Evolutionary conservation across 805 yeast genomes (phyloP), one percentile per base, ranked within the genome.

Genomic region (Wickerhamomyces xylosicus): DNA sequence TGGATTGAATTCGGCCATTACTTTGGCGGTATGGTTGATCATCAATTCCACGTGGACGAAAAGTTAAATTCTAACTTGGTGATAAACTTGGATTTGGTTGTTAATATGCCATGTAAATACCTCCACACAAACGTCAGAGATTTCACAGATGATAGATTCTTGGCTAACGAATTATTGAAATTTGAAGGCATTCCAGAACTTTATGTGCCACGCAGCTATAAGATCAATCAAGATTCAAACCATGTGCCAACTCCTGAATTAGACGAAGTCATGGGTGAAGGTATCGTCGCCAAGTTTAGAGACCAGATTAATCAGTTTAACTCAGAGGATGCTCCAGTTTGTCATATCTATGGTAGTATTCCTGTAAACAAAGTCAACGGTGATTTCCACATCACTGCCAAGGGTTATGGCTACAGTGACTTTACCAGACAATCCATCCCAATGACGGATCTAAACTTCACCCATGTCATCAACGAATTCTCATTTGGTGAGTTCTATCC

Each of bases 401-500:
- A 73, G 49, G 94, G 94, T 0, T 63, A 63, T 45, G 89, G 85
- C 1, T 79, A 78, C 44, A 47, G 60, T 31, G 78, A 70, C 44
- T 35, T 36, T 16, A 47, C 47, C 17, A 59, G 73, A 41, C 62
- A 72, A 35, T 59, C 61, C 33, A 66, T 70, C 10, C 74, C 73
- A 1, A 27, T 52, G 7, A 74, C 74, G 31, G 61, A 69, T 18
- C 61, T 85, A 42, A 84, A 90, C 53, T 82, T 90, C 55, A 72
- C 95, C 1, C 98, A 92, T 59, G 75, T 76, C 5, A 79, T 92
- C 43, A 74, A 74, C 43, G 97, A 90, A 58, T 74, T 87, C 45
- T 86, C 97, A 10, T 90, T 79, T 61, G 98, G 98, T 13, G 85
- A 77, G 29, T 87, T 82, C 58, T 87, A 77, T 53, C 97, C 98